Base-by-base conservation (phyloP, 192 early-diverging fungal species). In the Physocladia obscura region DNA sequence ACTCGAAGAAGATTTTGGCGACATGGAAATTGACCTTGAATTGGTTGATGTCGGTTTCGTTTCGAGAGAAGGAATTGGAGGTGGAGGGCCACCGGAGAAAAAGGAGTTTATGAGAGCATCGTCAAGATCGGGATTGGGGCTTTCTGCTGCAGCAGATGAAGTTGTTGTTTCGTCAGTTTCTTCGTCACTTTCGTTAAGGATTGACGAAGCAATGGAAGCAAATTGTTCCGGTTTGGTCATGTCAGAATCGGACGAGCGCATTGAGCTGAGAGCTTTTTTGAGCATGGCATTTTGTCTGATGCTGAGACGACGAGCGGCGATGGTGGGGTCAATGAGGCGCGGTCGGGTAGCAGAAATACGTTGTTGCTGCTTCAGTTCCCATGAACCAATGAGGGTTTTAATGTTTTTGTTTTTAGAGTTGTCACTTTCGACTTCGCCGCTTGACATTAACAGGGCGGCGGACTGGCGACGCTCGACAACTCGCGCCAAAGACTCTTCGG, bases 281-380 rank as follows among this genome's bases (percentile, higher is more conserved):
- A 62, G 59, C 59, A 62, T 37, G 6, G 24, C 40, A 5, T n/a
- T 40, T 35, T 62, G 59, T 6, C 27, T 37, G 59, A 62, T 40
- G 11, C 30, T 35, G 11, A 62, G 40, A 3, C 57, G 57, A 22
- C 24, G 51, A 6, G 40, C 8, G 8, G 51, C 24, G 51, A 6
- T 8, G 6, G 13, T 54, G 24, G 24, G 6, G 24, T 54, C 51
- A 8, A 8, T 6, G 51, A 8, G 51, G 13, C 11, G 8, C 26
- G 57, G 57, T 22, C 27, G 5, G 27, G 8, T 17, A 44, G 40
- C 40, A 13, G 40, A 44, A 44, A n/a, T 13, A 8, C n/a, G 8
- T 44, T 44, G 40, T n/a, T n/a, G 40, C n/a, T 44, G 40, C n/a
- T n/a, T n/a, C n/a, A n/a, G 13, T 24, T 62, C 59, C 59, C 59